Evolutionary conservation across 2,329 filamentous ascomycete genomes (phyloP).

Genomic region (Penicillium fuscoglaucum): DNA sequence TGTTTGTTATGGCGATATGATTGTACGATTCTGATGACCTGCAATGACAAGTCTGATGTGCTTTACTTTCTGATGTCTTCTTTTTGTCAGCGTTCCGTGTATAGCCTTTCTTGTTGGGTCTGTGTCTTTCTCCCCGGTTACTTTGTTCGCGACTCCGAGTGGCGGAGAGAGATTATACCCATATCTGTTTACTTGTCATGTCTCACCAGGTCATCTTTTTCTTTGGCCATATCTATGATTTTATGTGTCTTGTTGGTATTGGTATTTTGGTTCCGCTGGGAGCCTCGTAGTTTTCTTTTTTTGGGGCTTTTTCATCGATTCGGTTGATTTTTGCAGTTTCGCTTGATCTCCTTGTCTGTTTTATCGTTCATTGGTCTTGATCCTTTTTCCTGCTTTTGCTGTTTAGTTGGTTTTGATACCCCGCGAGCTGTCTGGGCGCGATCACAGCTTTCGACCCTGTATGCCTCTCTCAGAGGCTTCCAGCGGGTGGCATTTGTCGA

Average conservation of each 20-base stretch:
- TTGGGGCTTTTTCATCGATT: constrained; percentile 5
- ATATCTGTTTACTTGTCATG: constrained; percentile 24
- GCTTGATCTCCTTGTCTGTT: background rate
- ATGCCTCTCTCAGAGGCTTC: background rate
- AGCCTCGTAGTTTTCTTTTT: constrained; percentile 4
- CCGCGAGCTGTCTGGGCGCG: constrained; percentile 6
- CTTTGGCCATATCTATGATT: constrained; percentile 18
- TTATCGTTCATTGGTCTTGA: background rate
- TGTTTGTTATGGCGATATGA: constrained; percentile 32
- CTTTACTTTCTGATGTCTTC: constrained; percentile 17
- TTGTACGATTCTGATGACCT: constrained; percentile 41
- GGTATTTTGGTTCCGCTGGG: constrained; percentile 1
- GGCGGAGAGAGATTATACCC: constrained; percentile 29
- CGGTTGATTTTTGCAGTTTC: background rate
- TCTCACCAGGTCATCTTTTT: constrained; percentile 24
- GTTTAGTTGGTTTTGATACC: constrained; percentile 13
- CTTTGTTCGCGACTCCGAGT: constrained; percentile 20
- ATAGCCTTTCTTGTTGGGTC: constrained; percentile 15
- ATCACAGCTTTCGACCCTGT: constrained; percentile 6
- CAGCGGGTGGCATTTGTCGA: constrained; percentile 1
- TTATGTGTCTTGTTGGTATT: constrained; percentile 2
- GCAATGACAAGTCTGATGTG: constrained; percentile 30
- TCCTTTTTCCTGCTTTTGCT: constrained; percentile 3
- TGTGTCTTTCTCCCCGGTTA: constrained; percentile 14
- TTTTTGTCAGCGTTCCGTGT: constrained; percentile 20